Conservation (phyloP, 495 filamentous ascomycete genomes). For the Podospora australis region DNA sequence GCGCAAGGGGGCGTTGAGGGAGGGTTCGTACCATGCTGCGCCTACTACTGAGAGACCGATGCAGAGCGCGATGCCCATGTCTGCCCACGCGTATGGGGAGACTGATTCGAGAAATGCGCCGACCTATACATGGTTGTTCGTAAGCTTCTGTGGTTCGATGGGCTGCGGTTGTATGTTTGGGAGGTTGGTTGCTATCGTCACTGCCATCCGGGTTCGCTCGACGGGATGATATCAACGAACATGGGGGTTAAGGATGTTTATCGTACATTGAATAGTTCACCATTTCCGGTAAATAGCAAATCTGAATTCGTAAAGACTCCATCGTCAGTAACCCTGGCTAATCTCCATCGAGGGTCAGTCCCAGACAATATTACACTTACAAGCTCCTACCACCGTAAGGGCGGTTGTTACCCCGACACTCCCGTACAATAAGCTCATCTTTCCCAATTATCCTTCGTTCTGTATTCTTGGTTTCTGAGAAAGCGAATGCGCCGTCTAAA, state of each 20-base stretch:
- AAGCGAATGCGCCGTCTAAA: conserved; percentile 2
- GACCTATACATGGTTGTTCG: conserved; percentile 76
- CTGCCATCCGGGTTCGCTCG: too few species aligned
- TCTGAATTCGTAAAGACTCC: conserved; percentile 54
- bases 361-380: conserved; percentile 58
- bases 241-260: not conserved
- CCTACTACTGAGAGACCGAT: conserved; percentile 94
- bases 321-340: too few species aligned
- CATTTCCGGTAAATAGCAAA: conserved; percentile 94
- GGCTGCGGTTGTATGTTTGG: too few species aligned
- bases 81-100: conserved; percentile 91
- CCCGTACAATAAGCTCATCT: conserved; percentile 59
- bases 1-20: not conserved
- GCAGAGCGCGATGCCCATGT: conserved; percentile 84
- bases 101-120: conserved; percentile 90
- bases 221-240: too few species aligned
- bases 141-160: too few species aligned
- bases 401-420: conserved; percentile 62
- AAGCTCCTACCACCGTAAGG: conserved; percentile 78
- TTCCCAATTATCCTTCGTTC: too few species aligned
- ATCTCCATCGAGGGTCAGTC: too few species aligned
- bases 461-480: not conserved
- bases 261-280: conserved; percentile 92
- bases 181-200: not conserved
- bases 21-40: conserved; percentile 77